Conservation (phyloP, 2,329 filamentous ascomycete species). For the Phyllosticta paracitricarpa region DNA sequence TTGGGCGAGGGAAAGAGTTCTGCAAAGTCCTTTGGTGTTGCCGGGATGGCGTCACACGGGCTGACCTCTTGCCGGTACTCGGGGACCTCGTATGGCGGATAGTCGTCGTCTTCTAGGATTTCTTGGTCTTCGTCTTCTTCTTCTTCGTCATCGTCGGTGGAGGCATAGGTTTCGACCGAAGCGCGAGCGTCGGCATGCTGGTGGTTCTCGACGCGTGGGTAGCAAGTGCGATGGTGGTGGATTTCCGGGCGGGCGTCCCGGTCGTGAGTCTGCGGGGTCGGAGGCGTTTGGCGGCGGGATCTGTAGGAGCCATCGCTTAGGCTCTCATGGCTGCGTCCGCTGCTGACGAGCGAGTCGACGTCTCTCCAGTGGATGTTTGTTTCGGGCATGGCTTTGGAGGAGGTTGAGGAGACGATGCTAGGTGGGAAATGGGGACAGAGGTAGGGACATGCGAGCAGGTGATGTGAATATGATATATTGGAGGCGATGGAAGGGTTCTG, state of each 20-base stretch:
- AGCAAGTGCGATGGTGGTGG: constrained; percentile 22
- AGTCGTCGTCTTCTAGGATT: constrained; percentile 35
- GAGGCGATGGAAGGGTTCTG: background rate
- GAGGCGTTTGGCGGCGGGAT: constrained; percentile 23
- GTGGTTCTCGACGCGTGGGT: constrained; percentile 21
- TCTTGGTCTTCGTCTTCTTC: constrained; percentile 37
- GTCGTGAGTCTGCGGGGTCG: constrained; percentile 17
- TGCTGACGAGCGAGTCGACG: constrained; percentile 7
- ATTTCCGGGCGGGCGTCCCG: constrained; percentile 14
- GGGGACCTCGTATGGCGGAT: constrained; percentile 47
- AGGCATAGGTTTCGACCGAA: constrained; percentile 61
- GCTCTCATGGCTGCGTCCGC: constrained; percentile 15
- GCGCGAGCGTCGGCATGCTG: constrained; percentile 22
- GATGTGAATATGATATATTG: background rate
- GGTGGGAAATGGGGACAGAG: background rate
- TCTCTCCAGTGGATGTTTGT: constrained; percentile 7
- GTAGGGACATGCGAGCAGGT: background rate
- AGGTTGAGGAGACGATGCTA: background rate
- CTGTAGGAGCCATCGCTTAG: constrained; percentile 18
- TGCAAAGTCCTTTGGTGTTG: constrained; percentile 72
- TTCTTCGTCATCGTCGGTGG: constrained; percentile 54
- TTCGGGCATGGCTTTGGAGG: background rate
- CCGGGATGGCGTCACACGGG: constrained; percentile 58
- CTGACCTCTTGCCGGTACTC: constrained; percentile 52
- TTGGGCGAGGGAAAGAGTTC: constrained; percentile 78